These are phyloP conservation scores for Papilionanthe hybrid DNA, from an alignment of 116 monocot species.

Conservation along the genomic window DNA sequence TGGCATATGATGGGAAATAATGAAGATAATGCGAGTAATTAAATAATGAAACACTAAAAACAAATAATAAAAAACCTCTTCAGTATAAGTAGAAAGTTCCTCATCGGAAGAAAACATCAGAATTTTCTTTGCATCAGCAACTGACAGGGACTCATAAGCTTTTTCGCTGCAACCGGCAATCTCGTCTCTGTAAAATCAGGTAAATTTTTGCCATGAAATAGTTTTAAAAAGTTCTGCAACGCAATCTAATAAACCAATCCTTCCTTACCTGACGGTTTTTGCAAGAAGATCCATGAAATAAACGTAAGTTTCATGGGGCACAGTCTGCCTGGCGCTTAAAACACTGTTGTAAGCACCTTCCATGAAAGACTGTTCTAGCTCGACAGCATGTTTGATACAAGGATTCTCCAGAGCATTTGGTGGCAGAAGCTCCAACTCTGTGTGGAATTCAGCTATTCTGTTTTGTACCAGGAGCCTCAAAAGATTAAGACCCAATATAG, in stretches of 20 bases:
- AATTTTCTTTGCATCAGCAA: constrained; percentile 72
- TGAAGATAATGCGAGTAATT: too few relatives aligned
- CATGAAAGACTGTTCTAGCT: constrained; percentile 97
- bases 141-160: constrained; percentile 79
- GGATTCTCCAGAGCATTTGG: constrained; percentile 73
- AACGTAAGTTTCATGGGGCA: constrained; percentile 94
- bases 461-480: constrained; percentile 95
- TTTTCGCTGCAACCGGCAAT: constrained; percentile 49
- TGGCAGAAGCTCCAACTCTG: constrained; percentile 85
- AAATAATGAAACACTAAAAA: too few relatives aligned
- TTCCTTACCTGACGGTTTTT: constrained; percentile 79
- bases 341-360: constrained; percentile 97
- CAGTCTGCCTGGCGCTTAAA: constrained; percentile 75
- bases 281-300: constrained; percentile 99
- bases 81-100: constrained; percentile 62
- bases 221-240: not conserved
- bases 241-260: too few relatives aligned
- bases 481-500: constrained; percentile 91
- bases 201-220: not conserved
- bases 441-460: constrained; percentile 97
- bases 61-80: constrained; percentile 40
- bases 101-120: constrained; percentile 81
- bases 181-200: not conserved
- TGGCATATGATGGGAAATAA: too few relatives aligned
- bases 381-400: constrained; percentile 93